phyloP scores from a whole-genome alignment of 306 rosid species.

The Cucumis cinereus region DNA sequence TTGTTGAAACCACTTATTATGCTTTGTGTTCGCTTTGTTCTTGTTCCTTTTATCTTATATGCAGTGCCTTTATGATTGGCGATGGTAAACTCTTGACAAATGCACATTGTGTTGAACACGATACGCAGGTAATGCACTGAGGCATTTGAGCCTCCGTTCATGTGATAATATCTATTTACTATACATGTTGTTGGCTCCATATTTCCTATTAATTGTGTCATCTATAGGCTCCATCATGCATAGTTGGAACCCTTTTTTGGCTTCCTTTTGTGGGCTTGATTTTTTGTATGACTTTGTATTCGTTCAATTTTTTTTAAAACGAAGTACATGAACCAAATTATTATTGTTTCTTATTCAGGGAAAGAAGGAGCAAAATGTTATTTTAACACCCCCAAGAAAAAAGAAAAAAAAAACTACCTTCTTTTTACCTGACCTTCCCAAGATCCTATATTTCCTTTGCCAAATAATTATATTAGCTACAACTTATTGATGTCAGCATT shows the following conservation, averaged over 20 bases:
- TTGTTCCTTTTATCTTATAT: neutral
- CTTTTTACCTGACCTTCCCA: neutral
- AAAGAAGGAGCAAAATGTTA: too few species aligned
- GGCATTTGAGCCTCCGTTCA: slow-evolving; percentile 2
- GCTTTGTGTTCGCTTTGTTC: neutral
- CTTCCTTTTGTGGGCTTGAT: too few species aligned
- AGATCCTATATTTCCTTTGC: neutral
- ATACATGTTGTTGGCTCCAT: neutral
- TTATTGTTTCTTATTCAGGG: too few species aligned
- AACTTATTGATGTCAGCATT: neutral
- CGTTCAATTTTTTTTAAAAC: too few species aligned
- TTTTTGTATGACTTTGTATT: too few species aligned
- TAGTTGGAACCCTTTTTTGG: too few species aligned
- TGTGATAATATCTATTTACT: neutral
- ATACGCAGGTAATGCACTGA: slow-evolving; percentile 64
- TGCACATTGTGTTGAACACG: slow-evolving; percentile 95
- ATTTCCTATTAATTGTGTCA: too few species aligned
- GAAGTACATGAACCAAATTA: too few species aligned
- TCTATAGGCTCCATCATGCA: too few species aligned
- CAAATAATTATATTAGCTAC: neutral
- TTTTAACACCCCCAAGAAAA: too few species aligned
- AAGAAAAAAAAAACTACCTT: too few species aligned
- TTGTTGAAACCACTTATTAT: neutral
- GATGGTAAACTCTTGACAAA: slow-evolving; percentile 80
- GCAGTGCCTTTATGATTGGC: slow-evolving; percentile 93